phyloP scores from a whole-genome alignment of 306 rosid species.

The Trifolium repens region DNA sequence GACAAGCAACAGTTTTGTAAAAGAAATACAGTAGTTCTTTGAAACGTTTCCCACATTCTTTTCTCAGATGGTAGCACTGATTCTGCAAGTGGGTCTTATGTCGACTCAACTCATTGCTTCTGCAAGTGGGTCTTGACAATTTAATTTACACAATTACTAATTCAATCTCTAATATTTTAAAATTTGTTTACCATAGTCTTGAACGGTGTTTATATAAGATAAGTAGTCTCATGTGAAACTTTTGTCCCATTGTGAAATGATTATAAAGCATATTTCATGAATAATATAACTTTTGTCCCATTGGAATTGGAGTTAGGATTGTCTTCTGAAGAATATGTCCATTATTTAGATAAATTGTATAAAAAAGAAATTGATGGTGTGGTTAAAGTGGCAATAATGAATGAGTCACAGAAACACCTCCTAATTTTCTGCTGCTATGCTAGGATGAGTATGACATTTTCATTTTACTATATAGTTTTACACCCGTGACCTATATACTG shows the following conservation, averaged over 20 bases:
- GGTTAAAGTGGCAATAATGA: conserved; percentile 26
- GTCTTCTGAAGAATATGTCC: neutral
- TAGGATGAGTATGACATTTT: neutral
- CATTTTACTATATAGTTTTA: conserved; percentile 24
- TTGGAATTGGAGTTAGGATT: conserved; percentile 5
- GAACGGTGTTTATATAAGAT: conserved; percentile 24
- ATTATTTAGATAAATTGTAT: conserved; percentile 10
- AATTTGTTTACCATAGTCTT: neutral
- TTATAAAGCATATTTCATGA: conserved; percentile 8
- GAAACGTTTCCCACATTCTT: conserved; percentile 15
- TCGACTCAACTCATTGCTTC: conserved; percentile 9
- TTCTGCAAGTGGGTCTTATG: conserved; percentile 27
- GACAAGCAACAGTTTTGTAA: too few species aligned
- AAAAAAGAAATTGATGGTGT: conserved; percentile 27
- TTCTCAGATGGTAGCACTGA: conserved; percentile 22
- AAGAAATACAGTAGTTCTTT: too few species aligned
- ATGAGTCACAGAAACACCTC: conserved; percentile 37
- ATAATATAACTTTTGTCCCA: too few species aligned
- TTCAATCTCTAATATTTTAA: neutral
- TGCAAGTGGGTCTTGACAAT: conserved; percentile 32
- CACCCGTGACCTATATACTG: conserved; percentile 41
- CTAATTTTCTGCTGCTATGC: conserved; percentile 14
- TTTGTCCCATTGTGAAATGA: conserved; percentile 17
- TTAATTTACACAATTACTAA: conserved; percentile 15
- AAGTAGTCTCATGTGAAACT: conserved; percentile 40